Percentiles rank a stretch among this genome's conserved stretches.
Conservation (phyloP, 345 rosid genomes). For the Eucalyptus victrix region DNA sequence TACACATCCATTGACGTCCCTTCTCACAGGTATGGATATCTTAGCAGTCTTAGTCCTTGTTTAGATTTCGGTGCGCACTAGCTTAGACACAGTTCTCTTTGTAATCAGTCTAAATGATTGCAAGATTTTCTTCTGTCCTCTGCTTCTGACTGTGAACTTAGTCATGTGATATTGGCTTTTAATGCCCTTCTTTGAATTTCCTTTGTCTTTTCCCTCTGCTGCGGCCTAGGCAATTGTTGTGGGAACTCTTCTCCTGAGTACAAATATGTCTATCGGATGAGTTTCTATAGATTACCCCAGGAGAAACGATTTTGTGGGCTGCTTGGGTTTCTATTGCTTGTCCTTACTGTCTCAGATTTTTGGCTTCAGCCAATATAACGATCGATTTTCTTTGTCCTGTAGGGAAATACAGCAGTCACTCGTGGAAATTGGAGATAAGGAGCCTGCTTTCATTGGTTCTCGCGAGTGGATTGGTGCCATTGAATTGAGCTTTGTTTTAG, state of each 20-base stretch:
- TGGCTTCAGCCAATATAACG: not conserved
- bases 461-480: constrained; percentile 98
- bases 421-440: constrained; percentile 93
- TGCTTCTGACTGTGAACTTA: not conserved
- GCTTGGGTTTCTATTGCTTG: not conserved
- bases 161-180: not conserved
- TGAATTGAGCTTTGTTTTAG: constrained; percentile 90
- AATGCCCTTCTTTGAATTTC: not conserved
- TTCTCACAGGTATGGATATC: constrained; percentile 85
- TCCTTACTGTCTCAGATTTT: not conserved
- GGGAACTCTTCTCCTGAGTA: not conserved
- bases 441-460: constrained; percentile 73
- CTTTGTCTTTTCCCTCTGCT: not conserved
- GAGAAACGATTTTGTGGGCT: not conserved
- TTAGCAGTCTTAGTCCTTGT: not conserved
- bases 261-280: not conserved
- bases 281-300: not conserved
- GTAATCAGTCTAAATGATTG: not conserved
- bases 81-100: not conserved
- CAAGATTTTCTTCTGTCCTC: not conserved
- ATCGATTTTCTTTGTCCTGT: not conserved
- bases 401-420: constrained; percentile 92
- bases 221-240: not conserved
- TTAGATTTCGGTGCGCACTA: not conserved
- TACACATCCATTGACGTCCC: constrained; percentile 75